Base-by-base conservation (phyloP, 345 rosid species). In the Theobroma cacao region DNA sequence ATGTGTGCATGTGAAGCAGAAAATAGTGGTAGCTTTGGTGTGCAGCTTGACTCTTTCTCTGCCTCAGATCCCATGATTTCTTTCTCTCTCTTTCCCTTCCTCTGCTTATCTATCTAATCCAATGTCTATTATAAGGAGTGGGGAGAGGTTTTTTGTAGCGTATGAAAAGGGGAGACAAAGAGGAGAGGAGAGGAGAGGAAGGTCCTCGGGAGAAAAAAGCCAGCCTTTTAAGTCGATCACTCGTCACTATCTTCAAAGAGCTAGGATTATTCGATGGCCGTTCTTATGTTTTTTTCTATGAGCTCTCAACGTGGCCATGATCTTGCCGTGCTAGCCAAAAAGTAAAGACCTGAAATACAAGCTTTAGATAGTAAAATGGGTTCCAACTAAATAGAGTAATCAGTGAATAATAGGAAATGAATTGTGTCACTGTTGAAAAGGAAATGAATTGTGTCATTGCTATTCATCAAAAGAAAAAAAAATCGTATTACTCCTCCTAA, bases 11-110 rank as follows among this genome's bases (percentile, higher is more conserved):
- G 80, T 74, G 88, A 78, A 66, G 78, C 81, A n/a, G 81, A 72
- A 53, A 86, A 77, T 53, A 89, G 77, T 1, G 85, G 88, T 1
- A 89, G 83, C 78, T 81, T 88, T 26, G 81, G 79, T 48, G 79
- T 62, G 12, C 69, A 70, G 75, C 24, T 68, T 69, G 13, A 74
- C 76, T 82, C 88, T 41, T 59, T 45, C 26, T 82, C 83, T 78
- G 78, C 78, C 53, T 82, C 79, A n/a, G 76, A 81, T 22, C 75
- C 86, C 89, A 79, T 73, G 47, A 38, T 36, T 67, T 18, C 30
- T 76, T 0, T 74, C 43, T 70, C 63, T 56, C 30, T 3, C 22
- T 20, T 6, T 47, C 34, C 1, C 14, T 1, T 0, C 33, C 63
- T 58, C 31, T n/a, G 0, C 40, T 18, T 61, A 0, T 45, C 17